Base-by-base conservation (phyloP, 495 filamentous ascomycete genomes). In the Podospora australis region DNA sequence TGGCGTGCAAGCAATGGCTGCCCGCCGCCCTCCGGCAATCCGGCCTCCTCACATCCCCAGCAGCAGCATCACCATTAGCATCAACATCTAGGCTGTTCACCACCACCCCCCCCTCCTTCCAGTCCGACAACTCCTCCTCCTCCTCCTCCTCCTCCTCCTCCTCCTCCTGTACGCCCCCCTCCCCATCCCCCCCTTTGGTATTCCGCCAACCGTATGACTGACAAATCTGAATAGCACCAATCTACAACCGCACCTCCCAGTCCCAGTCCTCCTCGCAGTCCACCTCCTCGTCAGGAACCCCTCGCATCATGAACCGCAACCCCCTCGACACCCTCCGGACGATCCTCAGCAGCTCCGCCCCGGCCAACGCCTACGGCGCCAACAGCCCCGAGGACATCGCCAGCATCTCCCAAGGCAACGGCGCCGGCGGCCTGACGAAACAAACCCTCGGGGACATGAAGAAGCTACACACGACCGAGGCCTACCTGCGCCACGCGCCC, bases 401-500 rank as follows among this genome's bases (percentile, higher is more conserved):
- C 16, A 48, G 16, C 36, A 48, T 36, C 47, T n/a, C n/a, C 14
- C 32, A 4, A 17, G 32, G n/a, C 30, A n/a, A 34, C 30, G 9
- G 9, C 30, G 4, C 13, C 30, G 30, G 30, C 30, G 4, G 13
- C 30, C 11, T 22, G 50, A 21, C 30, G 39, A 36, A 58, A 63
- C 46, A 34, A 34, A 17, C 32, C 9, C n/a, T 17, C 9, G 32
- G 19, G n/a, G 32, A 36, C 8, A 17, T 36, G 5, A 36, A 36
- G n/a, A n/a, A 36, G 7, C 32, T 16, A 17, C 32, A 36, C 14
- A 49, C 35, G 39, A 50, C 44, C 48, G 60, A 67, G 16, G 57
- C 57, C 41, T 72, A 64, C 65, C 6, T 68, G 50, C 57, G 61
- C 35, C 65, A 70, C 55, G 67, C 77, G 57, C 51, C 64, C 22